A percentile compares a stretch with the other conserved stretches of the same genome.
These are phyloP conservation scores for Mortierella sp. DNA, from an alignment of 371 early-diverging fungal species.

Conservation along the genomic window DNA sequence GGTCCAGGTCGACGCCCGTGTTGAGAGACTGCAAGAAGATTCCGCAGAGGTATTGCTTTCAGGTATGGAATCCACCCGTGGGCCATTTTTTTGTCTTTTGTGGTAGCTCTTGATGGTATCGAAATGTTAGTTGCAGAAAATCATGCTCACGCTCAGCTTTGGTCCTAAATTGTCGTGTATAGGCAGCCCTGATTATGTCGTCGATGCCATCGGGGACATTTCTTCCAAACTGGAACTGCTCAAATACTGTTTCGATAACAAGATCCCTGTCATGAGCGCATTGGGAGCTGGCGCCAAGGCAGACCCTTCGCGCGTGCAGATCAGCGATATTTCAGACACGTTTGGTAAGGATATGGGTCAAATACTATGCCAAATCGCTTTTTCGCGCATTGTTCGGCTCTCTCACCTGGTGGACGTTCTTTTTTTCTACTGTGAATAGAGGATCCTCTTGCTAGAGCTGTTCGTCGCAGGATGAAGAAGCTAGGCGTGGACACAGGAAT, in stretches of 20 bases:
- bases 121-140: no score
- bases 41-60: slow-evolving; percentile 30
- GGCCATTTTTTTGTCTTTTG: no score
- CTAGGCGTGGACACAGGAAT: slow-evolving; percentile 36
- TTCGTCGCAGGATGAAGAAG: slow-evolving; percentile 32
- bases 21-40: slow-evolving; percentile 28
- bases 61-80: slow-evolving; percentile 16
- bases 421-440: neutral
- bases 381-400: no score
- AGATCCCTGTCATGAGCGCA: slow-evolving; percentile 39
- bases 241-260: slow-evolving; percentile 41
- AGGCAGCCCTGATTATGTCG: slow-evolving; percentile 46
- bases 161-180: neutral
- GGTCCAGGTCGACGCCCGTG: slow-evolving; percentile 41
- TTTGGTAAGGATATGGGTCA: slow-evolving; percentile 18
- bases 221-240: slow-evolving; percentile 27
- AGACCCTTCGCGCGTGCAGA: slow-evolving; percentile 42
- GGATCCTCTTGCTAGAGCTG: slow-evolving; percentile 40
- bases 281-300: slow-evolving; percentile 44
- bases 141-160: no score
- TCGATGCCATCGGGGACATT: slow-evolving; percentile 39
- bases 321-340: slow-evolving; percentile 46
- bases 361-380: no score
- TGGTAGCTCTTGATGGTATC: no score
- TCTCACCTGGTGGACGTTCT: neutral